Base-by-base conservation (phyloP, 2,329 filamentous ascomycete genomes). In the Aspergillus bombycis region DNA sequence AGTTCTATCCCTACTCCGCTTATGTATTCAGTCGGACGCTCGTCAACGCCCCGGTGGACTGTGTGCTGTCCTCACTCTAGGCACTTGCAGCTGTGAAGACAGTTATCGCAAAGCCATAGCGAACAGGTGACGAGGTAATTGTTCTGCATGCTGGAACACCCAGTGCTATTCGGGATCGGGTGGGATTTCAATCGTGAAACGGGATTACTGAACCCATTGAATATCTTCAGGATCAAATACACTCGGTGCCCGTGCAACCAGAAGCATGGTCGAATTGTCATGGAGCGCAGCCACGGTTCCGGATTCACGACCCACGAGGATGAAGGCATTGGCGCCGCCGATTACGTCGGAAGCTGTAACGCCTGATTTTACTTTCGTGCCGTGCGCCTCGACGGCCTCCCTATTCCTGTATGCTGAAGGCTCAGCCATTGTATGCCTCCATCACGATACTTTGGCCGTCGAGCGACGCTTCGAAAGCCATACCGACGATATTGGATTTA, bases 371-470 rank as follows among this genome's bases (percentile, higher is more conserved):
- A 80, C 88, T 65, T 93, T 97, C 70, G 91, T 95, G 71, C 91
- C 95, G 62, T 96, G 92, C 77, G 93, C 93, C 21, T 93, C 95
- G 34, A 98, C 95, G 5, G 92, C 91, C 2, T 92, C 93, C 28
- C 91, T 95, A 82, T 91, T 99, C 68, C 85, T 99, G 30, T 97
- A 96, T 78, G 89, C 93, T 28, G 85, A 98, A 76, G 91, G 92
- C 36, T 89, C 89, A 59, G 87, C 89, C 8, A 89, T 99, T 63
- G 85, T 97, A 28, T 95, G 93, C 77, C 89, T 94, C 36, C 93
- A 96, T 73, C 94, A 98, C 80, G 94, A 98, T 75, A 96, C 92
- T 4, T 81, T 99, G 60, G 92, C 91, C 21, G 90, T 98, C 68
- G 94, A 98, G 74, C 85, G 93, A 65, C 87, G 91, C 21, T 98